These are phyloP conservation scores for Nymphaea thermarum DNA, from an alignment of 164 flowering plant genomes.

Conservation along the genomic window DNA sequence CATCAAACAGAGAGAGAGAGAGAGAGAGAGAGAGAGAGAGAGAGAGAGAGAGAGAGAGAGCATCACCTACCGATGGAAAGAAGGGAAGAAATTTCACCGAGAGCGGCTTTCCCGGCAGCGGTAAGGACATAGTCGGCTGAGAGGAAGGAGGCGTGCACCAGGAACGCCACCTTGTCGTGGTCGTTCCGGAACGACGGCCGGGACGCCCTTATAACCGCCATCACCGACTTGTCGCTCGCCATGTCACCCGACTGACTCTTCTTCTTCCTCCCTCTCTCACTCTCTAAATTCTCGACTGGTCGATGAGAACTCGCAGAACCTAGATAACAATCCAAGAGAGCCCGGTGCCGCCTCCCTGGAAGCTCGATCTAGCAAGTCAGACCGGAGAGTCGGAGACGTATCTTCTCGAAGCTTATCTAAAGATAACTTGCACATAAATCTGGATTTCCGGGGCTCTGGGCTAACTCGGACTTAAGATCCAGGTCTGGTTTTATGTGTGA, in stretches of 20 bases:
- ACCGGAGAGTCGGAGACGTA: too few species aligned
- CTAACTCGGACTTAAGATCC: too few species aligned
- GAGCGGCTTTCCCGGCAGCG: slow-evolving; percentile 7
- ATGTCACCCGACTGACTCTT: neutral
- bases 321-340: too few species aligned
- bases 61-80: neutral
- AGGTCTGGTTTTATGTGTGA: too few species aligned
- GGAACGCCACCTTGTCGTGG: slow-evolving; percentile 8
- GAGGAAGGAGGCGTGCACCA: slow-evolving; percentile 10
- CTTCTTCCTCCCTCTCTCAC: neutral
- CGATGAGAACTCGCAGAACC: too few species aligned
- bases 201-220: slow-evolving; percentile 13
- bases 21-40: neutral
- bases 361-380: neutral
- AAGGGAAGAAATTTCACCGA: neutral
- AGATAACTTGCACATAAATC: too few species aligned
- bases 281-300: neutral
- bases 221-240: slow-evolving; percentile 7
- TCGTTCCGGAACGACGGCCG: slow-evolving; percentile 9
- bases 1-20: neutral
- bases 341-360: neutral
- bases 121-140: slow-evolving; percentile 10
- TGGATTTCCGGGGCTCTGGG: too few species aligned
- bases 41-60: neutral
- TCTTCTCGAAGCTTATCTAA: too few species aligned